Conservation (phyloP, 2,329 filamentous ascomycete genomes). For the Colletotrichum abscissum region DNA sequence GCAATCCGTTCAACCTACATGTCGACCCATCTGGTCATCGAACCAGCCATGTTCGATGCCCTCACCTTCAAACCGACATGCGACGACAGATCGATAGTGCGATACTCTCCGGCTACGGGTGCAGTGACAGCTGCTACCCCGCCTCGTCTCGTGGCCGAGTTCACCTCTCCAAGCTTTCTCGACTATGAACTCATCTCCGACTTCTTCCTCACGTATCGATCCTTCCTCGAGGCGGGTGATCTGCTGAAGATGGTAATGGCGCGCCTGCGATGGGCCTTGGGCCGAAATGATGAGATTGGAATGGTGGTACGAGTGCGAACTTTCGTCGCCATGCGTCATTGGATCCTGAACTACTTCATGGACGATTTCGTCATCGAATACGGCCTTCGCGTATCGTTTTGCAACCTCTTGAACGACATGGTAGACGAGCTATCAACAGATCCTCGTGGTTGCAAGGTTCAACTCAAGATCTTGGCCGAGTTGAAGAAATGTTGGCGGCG, state of each 20-base stretch:
- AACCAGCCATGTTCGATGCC: constrained; percentile 83
- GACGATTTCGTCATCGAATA: constrained; percentile 91
- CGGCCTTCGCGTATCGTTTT: constrained; percentile 80
- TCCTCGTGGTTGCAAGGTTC: constrained; percentile 59
- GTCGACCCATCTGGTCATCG: constrained; percentile 64
- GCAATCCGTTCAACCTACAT: constrained; percentile 58
- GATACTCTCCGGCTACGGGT: constrained; percentile 77
- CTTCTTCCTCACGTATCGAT: constrained; percentile 95
- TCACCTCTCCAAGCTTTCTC: constrained; percentile 94
- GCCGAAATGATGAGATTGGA: constrained; percentile 82
- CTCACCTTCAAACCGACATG: constrained; percentile 82
- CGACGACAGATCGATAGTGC: constrained; percentile 84
- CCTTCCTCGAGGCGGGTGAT: constrained; percentile 82
- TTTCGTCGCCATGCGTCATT: constrained; percentile 94
- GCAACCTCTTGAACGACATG: constrained; percentile 79
- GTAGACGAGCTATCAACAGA: constrained; percentile 65
- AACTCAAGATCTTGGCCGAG: constrained; percentile 89
- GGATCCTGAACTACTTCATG: constrained; percentile 97
- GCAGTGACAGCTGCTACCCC: constrained; percentile 91
- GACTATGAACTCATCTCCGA: constrained; percentile 98
- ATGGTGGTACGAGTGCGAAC: constrained; percentile 95
- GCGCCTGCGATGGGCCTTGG: constrained; percentile 87
- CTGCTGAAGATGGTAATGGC: constrained; percentile 87
- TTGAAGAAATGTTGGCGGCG: constrained; percentile 98
- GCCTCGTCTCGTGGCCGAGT: constrained; percentile 91